These are phyloP conservation scores for Insectozyma bohioensis DNA, from an alignment of 1,139 yeast genomes.

Conservation along the genomic window DNA sequence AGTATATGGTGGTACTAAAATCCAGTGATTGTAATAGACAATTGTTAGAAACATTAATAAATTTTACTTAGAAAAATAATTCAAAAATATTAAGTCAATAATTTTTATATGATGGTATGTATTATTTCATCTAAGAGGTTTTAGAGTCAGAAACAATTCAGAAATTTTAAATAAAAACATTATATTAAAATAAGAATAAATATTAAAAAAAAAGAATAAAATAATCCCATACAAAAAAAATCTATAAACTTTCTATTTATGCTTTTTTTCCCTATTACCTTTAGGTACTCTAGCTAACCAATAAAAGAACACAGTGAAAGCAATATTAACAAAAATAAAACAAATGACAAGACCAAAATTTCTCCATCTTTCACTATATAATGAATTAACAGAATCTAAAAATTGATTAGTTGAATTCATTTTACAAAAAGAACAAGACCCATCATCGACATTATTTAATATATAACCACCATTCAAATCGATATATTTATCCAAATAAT, in stretches of 20 bases:
- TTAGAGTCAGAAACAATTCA: no score
- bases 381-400: conserved; percentile 43
- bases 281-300: conserved; percentile 79
- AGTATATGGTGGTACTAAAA: no score
- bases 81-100: no score
- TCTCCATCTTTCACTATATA: conserved; percentile 60
- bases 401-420: conserved; percentile 51
- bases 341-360: conserved; percentile 59
- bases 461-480: conserved; percentile 49
- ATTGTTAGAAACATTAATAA: no score
- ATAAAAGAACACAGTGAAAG: conserved; percentile 55
- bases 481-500: conserved; percentile 49
- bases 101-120: no score
- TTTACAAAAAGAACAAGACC: conserved; percentile 52
- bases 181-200: no score
- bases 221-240: no score
- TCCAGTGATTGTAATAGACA: no score
- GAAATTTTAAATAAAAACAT: no score
- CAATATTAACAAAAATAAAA: conserved; percentile 52
- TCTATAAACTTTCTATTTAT: neutral
- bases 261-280: conserved; percentile 27
- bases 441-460: conserved; percentile 21
- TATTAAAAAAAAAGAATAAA: no score
- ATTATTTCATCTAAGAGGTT: no score
- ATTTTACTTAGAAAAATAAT: no score